phyloP scores from a whole-genome alignment of 352 stramenopile species.

The Phytophthora podocarpi region DNA sequence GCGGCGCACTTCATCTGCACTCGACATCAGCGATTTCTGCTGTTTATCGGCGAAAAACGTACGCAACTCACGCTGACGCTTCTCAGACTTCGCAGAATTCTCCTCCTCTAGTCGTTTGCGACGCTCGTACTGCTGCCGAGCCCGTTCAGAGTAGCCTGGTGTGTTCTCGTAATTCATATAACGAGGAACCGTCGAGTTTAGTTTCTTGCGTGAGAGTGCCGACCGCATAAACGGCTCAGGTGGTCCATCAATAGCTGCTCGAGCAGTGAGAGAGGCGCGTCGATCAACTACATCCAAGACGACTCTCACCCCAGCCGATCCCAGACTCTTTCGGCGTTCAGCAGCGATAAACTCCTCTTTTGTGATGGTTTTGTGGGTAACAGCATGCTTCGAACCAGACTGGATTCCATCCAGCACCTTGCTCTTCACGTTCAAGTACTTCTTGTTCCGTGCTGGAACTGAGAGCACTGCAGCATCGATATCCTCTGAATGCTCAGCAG shows the following conservation, averaged over 20 bases:
- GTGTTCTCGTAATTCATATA: slow-evolving; percentile 72
- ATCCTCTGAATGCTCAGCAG: slow-evolving; percentile 18
- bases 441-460: slow-evolving; percentile 33
- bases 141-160: slow-evolving; percentile 47
- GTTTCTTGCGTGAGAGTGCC: slow-evolving; percentile 44
- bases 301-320: slow-evolving; percentile 24
- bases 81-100: slow-evolving; percentile 62
- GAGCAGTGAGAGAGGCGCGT: slow-evolving; percentile 32
- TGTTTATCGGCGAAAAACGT: slow-evolving; percentile 53
- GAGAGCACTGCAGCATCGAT: background rate
- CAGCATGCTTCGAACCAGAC: slow-evolving; percentile 16
- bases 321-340: slow-evolving; percentile 52
- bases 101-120: slow-evolving; percentile 68
- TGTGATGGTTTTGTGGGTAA: slow-evolving; percentile 37
- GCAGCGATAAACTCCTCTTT: slow-evolving; percentile 44
- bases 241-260: slow-evolving; percentile 21
- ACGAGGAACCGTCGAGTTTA: slow-evolving; percentile 52
- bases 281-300: slow-evolving; percentile 28
- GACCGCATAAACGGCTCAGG: slow-evolving; percentile 39
- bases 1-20: slow-evolving; percentile 56
- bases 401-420: slow-evolving; percentile 45
- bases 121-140: slow-evolving; percentile 63
- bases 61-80: slow-evolving; percentile 58
- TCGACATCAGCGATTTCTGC: slow-evolving; percentile 41
- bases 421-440: slow-evolving; percentile 57